Evolutionary conservation across 352 stramenopile species (phyloP).

Genomic region (Pythium sp.): DNA sequence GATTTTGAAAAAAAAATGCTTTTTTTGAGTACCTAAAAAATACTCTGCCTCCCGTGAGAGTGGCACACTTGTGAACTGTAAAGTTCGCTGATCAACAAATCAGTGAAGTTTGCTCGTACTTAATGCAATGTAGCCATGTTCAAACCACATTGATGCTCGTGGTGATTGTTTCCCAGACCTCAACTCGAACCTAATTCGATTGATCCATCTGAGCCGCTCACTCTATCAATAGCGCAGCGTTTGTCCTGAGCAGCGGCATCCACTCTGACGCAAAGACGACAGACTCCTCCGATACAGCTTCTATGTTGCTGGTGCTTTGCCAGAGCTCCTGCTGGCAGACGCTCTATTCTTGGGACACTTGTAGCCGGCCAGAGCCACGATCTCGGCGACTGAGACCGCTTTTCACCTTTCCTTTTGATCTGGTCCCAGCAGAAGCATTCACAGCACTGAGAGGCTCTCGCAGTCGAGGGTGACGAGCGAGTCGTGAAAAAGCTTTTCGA

Average conservation of each 20-base stretch:
- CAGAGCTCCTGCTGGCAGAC: background rate
- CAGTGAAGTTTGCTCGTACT: too few relatives aligned
- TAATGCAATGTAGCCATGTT: too few relatives aligned
- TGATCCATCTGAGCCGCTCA: background rate
- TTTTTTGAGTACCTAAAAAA: too few relatives aligned
- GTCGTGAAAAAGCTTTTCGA: constrained; percentile 10
- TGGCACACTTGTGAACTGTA: too few relatives aligned
- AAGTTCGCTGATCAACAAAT: too few relatives aligned
- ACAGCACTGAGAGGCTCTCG: background rate
- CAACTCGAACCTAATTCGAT: constrained; percentile 1
- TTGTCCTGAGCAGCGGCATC: background rate
- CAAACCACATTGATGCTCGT: too few relatives aligned
- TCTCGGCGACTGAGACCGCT: background rate
- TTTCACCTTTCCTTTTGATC: background rate
- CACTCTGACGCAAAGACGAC: background rate
- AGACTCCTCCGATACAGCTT: background rate
- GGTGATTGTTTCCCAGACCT: background rate
- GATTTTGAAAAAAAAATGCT: too few relatives aligned
- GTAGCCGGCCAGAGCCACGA: background rate
- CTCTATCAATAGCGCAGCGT: constrained; percentile 13
- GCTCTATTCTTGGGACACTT: background rate
- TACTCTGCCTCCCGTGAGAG: too few relatives aligned
- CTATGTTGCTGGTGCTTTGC: background rate
- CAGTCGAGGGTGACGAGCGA: background rate
- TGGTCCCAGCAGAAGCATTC: background rate